A percentile compares a stretch with the other conserved stretches of the same genome.
phyloP scores from a whole-genome alignment of 164 flowering plant genomes.

The Magnolia changhungtana region DNA sequence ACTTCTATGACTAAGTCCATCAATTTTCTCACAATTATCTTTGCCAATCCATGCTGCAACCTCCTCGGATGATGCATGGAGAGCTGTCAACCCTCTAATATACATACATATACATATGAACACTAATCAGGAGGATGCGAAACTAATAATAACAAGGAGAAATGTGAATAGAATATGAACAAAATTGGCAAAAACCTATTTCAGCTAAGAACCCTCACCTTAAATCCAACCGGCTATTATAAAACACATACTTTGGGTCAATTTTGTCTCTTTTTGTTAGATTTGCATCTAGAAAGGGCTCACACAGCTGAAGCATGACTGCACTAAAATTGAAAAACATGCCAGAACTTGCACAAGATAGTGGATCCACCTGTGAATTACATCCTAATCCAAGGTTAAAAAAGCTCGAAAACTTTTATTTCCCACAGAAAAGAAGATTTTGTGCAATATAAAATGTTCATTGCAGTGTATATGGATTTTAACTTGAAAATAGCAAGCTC shows the following conservation, averaged over 20 bases:
- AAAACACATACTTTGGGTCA: conserved; percentile 73
- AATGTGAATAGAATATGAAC: neutral
- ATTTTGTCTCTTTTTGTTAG: conserved; percentile 82
- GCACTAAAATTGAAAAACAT: conserved; percentile 96
- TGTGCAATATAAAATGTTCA: neutral
- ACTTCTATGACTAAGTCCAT: conserved; percentile 21
- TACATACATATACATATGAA: neutral
- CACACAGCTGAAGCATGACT: conserved; percentile 90
- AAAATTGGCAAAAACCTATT: neutral
- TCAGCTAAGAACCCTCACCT: conserved; percentile 40
- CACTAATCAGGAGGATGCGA: conserved; percentile 17
- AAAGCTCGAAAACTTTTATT: neutral
- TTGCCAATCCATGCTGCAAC: conserved; percentile 62
- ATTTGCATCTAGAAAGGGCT: conserved; percentile 87
- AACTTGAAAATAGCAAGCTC: neutral
- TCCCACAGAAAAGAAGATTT: neutral
- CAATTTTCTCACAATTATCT: conserved; percentile 26
- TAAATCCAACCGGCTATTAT: conserved; percentile 59
- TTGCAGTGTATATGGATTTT: neutral
- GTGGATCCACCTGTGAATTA: conserved; percentile 73
- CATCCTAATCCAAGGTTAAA: conserved; percentile 2
- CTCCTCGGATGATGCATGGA: conserved; percentile 97
- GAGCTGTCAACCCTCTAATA: conserved; percentile 79
- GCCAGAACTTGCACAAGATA: conserved; percentile 94
- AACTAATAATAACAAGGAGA: neutral